Evolutionary conservation across 257 asterid genomes (phyloP).

Genomic region (Coffea canephora): DNA sequence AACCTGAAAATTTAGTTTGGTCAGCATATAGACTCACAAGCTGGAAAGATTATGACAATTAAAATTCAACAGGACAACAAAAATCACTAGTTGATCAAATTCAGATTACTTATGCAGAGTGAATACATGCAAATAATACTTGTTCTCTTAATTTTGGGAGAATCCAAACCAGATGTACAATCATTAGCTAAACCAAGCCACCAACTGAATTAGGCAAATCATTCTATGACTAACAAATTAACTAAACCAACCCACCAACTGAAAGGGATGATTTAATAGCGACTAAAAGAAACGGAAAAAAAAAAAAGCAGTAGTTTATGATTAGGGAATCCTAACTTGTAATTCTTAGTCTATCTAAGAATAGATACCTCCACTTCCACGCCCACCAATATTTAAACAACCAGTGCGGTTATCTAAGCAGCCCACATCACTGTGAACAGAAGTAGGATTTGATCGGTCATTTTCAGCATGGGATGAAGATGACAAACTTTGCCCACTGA

Average conservation of each 20-base stretch:
- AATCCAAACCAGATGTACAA: background rate
- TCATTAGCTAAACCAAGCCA: background rate
- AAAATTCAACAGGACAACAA: background rate
- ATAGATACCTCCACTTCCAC: slow-evolving; percentile 67
- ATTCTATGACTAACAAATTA: slow-evolving; percentile 2
- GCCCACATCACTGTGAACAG: slow-evolving; percentile 32
- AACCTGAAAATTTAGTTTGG: slow-evolving; percentile 52
- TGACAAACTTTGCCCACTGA: slow-evolving; percentile 40
- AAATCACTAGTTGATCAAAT: background rate
- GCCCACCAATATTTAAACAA: slow-evolving; percentile 71
- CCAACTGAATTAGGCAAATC: background rate
- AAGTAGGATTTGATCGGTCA: slow-evolving; percentile 38
- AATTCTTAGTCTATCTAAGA: background rate
- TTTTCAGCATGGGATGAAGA: slow-evolving; percentile 51
- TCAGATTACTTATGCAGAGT: background rate
- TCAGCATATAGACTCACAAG: slow-evolving; percentile 21
- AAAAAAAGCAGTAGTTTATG: background rate
- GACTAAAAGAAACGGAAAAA: background rate
- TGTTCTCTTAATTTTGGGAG: background rate
- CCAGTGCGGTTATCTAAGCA: slow-evolving; percentile 32
- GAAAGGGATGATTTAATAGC: background rate
- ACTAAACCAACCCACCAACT: background rate
- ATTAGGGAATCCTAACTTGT: background rate
- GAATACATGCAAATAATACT: background rate
- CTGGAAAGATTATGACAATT: slow-evolving; percentile 9